phyloP scores from a whole-genome alignment of 495 filamentous ascomycete genomes.

The Neurospora sp. region DNA sequence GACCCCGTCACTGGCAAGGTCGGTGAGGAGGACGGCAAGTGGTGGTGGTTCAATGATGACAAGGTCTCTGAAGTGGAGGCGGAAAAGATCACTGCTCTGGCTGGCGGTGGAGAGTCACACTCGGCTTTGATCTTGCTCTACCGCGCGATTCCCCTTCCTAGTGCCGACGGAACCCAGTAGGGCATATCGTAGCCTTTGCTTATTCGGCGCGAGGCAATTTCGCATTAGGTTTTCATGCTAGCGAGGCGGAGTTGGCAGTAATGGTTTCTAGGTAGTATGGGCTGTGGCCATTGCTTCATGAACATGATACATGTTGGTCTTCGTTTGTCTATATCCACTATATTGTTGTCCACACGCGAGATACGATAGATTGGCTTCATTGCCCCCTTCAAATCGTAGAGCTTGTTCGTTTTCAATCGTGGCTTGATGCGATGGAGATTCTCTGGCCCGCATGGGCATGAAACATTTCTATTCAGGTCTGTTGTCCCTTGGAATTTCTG shows the following conservation, averaged over 20 bases:
- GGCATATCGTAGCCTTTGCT: background rate
- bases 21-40: conserved; percentile 77
- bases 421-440: background rate
- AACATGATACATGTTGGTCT: background rate
- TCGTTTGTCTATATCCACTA: background rate
- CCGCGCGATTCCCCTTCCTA: conserved; percentile 59
- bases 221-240: background rate
- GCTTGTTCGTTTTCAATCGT: background rate
- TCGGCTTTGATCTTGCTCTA: conserved; percentile 91
- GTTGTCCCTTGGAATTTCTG: background rate
- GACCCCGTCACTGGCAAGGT: conserved; percentile 60
- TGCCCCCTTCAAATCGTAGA: background rate
- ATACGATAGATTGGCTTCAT: background rate
- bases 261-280: background rate
- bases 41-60: conserved; percentile 99
- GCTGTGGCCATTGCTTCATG: background rate
- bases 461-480: background rate
- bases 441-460: background rate
- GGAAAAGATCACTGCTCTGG: conserved; percentile 82
- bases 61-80: conserved; percentile 86
- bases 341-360: background rate
- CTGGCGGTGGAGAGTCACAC: conserved; percentile 93
- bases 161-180: conserved; percentile 29
- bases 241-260: background rate
- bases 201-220: background rate